Evolutionary conservation across 345 rosid species (phyloP).

Genomic region (Zanthoxylum bungeanum): DNA sequence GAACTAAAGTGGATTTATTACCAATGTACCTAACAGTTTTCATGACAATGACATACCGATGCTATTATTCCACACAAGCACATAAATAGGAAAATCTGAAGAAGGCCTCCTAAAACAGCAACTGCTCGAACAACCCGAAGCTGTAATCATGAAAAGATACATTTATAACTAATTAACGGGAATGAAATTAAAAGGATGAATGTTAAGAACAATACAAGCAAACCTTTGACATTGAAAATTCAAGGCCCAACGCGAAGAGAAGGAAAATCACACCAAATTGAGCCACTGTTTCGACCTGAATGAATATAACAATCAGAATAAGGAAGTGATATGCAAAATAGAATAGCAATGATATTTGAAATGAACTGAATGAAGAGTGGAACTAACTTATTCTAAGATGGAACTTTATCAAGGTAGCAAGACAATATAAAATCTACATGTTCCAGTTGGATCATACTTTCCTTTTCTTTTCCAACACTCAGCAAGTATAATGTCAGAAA

Average conservation of each 20-base stretch:
- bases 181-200: neutral
- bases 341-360: neutral
- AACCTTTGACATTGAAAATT: slow-evolving; percentile 52
- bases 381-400: neutral
- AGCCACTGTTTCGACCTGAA: slow-evolving; percentile 64
- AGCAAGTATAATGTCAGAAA: neutral
- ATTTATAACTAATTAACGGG: neutral
- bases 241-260: slow-evolving; percentile 59
- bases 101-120: slow-evolving; percentile 56
- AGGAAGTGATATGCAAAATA: neutral
- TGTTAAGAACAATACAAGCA: slow-evolving; percentile 2
- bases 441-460: neutral
- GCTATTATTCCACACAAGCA: slow-evolving; percentile 53
- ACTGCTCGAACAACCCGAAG: slow-evolving; percentile 63
- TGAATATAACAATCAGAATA: slow-evolving; percentile 9
- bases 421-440: neutral
- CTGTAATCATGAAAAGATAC: slow-evolving; percentile 30
- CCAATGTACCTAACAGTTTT: neutral
- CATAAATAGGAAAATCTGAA: slow-evolving; percentile 57
- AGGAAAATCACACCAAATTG: slow-evolving; percentile 67
- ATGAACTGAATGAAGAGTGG: neutral
- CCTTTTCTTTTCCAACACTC: no score
- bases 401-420: neutral
- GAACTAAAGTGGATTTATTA: neutral
- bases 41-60: slow-evolving; percentile 31